These are phyloP conservation scores for Sarcodon sp. DNA, from an alignment of 768 basidiomycete species.

Conservation along the genomic window DNA sequence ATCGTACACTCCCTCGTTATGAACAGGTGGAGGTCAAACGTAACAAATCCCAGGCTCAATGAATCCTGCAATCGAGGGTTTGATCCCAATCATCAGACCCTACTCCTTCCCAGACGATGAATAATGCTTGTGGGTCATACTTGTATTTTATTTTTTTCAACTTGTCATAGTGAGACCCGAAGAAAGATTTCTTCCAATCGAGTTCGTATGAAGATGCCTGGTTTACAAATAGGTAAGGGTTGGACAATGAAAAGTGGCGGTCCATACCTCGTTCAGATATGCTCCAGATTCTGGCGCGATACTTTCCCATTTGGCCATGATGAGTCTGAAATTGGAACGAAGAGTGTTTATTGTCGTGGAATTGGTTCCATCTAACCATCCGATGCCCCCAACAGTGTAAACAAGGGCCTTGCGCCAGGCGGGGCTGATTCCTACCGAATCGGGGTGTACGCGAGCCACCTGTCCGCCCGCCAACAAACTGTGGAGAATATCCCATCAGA, in stretches of 20 bases:
- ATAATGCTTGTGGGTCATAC: constrained; percentile 24
- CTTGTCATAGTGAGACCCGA: constrained; percentile 25
- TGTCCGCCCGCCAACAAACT: constrained; percentile 33
- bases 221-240: background rate
- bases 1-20: too few species aligned
- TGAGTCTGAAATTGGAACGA: constrained; percentile 7
- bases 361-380: constrained; percentile 11
- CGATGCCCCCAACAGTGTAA: constrained; percentile 12
- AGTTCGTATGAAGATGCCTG: constrained; percentile 31
- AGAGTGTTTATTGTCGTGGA: constrained; percentile 7
- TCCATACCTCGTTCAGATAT: constrained; percentile 35
- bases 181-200: constrained; percentile 27
- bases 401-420: constrained; percentile 32
- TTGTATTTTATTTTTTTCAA: constrained; percentile 28
- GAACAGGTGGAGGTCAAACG: too few species aligned
- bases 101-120: constrained; percentile 21
- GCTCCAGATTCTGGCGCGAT: constrained; percentile 22
- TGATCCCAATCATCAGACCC: constrained; percentile 38
- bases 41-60: too few species aligned
- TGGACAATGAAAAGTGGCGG: background rate
- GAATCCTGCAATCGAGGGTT: constrained; percentile 8
- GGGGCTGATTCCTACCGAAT: constrained; percentile 30
- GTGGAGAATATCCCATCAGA: background rate
- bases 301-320: constrained; percentile 16
- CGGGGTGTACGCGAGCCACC: constrained; percentile 22